phyloP scores from a whole-genome alignment of 2,329 filamentous ascomycete species.

The Xylaria sp. region DNA sequence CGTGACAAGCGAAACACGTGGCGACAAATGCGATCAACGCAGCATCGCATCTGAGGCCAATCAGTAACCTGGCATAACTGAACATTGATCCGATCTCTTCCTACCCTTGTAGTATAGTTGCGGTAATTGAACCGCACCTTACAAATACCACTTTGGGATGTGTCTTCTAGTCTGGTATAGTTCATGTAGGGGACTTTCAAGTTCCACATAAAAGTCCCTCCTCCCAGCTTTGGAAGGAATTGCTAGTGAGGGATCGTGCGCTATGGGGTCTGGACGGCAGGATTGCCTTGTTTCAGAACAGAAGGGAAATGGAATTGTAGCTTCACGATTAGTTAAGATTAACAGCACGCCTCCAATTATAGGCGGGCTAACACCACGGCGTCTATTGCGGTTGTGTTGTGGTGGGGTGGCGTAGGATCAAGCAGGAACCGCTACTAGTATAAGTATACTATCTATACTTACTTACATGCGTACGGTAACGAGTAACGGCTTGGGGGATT shows the following conservation, averaged over 20 bases:
- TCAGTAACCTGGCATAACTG: neutral
- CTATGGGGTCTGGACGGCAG: neutral
- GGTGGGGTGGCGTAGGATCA: conserved; percentile 11
- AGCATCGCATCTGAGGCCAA: neutral
- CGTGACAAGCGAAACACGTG: neutral
- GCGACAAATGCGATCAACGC: neutral
- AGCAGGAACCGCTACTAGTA: no score
- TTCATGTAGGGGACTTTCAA: neutral
- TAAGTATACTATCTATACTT: no score
- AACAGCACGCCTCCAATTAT: conserved; percentile 11
- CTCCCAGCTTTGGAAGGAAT: no score
- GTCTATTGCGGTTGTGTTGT: no score
- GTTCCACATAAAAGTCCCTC: neutral
- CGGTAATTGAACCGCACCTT: neutral
- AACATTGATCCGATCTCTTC: neutral
- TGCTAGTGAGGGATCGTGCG: neutral
- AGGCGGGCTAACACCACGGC: neutral
- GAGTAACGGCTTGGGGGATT: neutral
- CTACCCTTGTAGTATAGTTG: neutral
- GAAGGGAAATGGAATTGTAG: conserved; percentile 4
- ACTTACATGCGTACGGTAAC: no score
- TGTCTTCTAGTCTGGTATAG: neutral
- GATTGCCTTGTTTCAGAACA: conserved; percentile 7
- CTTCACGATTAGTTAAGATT: conserved; percentile 12
- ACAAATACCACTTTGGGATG: neutral